These are phyloP conservation scores for Fraxinus angustifolia DNA, from an alignment of 305 asterid genomes.

Conservation along the genomic window DNA sequence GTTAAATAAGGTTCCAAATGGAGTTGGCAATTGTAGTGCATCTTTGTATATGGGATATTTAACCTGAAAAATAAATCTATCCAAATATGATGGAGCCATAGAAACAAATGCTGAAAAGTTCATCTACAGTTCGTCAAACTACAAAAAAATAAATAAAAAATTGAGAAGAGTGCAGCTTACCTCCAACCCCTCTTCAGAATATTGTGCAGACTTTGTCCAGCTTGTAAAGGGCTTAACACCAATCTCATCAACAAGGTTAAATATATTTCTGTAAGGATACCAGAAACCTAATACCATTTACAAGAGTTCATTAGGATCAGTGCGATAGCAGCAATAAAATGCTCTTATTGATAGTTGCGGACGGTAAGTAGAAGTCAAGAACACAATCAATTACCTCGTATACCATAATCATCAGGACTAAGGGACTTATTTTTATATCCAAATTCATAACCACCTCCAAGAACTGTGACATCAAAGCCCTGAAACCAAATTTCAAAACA, in stretches of 20 bases:
- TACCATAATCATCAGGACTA: constrained; percentile 54
- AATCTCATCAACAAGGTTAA: constrained; percentile 55
- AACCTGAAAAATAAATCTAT: constrained; percentile 33
- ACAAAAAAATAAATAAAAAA: neutral
- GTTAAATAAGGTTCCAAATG: constrained; percentile 49
- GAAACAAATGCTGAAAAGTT: neutral
- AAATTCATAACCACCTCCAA: constrained; percentile 68
- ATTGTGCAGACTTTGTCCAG: constrained; percentile 52
- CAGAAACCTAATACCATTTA: constrained; percentile 41
- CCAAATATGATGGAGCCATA: neutral
- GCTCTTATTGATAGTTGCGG: neutral
- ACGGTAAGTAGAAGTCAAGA: neutral
- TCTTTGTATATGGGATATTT: constrained; percentile 54
- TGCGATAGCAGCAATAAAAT: neutral
- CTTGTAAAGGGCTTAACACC: constrained; percentile 52
- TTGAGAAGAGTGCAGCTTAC: constrained; percentile 24
- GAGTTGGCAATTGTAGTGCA: constrained; percentile 49
- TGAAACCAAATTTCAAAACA: constrained; percentile 26
- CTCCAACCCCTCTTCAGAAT: constrained; percentile 57
- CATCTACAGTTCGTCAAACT: neutral
- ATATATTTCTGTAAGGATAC: constrained; percentile 54
- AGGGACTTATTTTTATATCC: constrained; percentile 44
- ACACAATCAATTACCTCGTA: constrained; percentile 38
- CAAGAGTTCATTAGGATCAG: neutral
- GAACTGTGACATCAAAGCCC: constrained; percentile 66